Conservation (phyloP, 805 yeast genomes). For the Zygotorulaspora chibaensis region DNA sequence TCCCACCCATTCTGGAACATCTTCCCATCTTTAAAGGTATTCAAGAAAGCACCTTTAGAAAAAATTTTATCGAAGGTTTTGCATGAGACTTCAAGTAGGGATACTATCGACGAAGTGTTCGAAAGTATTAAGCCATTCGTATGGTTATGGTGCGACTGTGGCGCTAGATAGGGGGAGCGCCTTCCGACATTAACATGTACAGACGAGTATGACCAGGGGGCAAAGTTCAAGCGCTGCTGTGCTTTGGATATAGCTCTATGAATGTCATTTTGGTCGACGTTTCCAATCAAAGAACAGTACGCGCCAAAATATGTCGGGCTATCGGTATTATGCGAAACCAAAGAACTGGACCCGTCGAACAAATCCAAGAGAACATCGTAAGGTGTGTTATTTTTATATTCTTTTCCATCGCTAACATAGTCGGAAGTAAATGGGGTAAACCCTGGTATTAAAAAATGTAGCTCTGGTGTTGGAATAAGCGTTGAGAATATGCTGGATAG, state of each 20-base stretch:
- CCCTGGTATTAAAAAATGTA: constrained; percentile 70
- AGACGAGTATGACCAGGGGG: constrained; percentile 81
- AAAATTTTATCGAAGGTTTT: constrained; percentile 77
- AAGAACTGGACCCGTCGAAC: constrained; percentile 68
- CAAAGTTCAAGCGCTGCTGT: constrained; percentile 65
- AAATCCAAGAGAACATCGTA: constrained; percentile 82
- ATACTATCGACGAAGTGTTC: constrained; percentile 72
- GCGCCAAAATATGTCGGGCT: constrained; percentile 60
- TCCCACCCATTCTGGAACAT: constrained; percentile 39
- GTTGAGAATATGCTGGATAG: constrained; percentile 76
- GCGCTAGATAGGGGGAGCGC: constrained; percentile 52
- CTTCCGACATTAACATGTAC: constrained; percentile 74
- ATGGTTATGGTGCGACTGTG: constrained; percentile 25
- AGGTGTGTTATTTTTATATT: constrained; percentile 61
- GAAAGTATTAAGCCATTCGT: constrained; percentile 81
- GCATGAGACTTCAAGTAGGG: constrained; percentile 61
- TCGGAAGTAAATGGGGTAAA: constrained; percentile 76
- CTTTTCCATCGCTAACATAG: constrained; percentile 54
- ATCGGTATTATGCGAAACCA: constrained; percentile 50
- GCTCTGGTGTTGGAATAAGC: constrained; percentile 77
- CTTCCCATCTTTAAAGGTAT: constrained; percentile 54
- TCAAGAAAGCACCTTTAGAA: constrained; percentile 77
- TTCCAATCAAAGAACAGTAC: constrained; percentile 64
- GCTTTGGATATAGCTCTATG: constrained; percentile 62
- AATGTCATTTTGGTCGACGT: constrained; percentile 62